phyloP scores from a whole-genome alignment of 192 early-diverging fungal species.

The Radiomyces spectabilis region DNA sequence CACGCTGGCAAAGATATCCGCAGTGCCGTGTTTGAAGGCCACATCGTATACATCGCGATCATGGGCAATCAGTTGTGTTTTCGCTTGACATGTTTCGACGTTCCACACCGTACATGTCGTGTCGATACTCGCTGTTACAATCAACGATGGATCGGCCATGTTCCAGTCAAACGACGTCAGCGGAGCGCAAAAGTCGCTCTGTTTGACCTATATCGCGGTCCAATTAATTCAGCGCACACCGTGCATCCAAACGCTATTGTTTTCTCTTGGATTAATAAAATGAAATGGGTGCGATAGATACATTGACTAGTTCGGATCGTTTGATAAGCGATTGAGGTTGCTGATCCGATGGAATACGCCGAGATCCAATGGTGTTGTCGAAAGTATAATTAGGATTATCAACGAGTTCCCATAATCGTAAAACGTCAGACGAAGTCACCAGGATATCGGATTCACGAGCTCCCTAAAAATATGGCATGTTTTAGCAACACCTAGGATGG shows the following conservation, averaged over 20 bases:
- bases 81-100: conserved; percentile 86
- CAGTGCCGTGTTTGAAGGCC: conserved; percentile 72
- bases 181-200: conserved; percentile 76
- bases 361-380: conserved; percentile 28
- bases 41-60: conserved; percentile 98
- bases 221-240: too few relatives aligned
- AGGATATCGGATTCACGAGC: conserved; percentile 59
- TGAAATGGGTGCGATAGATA: too few relatives aligned
- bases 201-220: conserved; percentile 37
- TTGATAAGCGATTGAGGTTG: conserved; percentile 29
- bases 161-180: conserved; percentile 98
- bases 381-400: conserved; percentile 39
- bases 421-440: conserved; percentile 81
- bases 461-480: background rate
- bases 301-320: conserved; percentile 52
- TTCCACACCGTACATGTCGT: conserved; percentile 99
- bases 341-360: conserved; percentile 6
- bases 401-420: conserved; percentile 83
- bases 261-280: too few relatives aligned
- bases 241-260: too few relatives aligned
- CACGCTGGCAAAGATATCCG: conserved; percentile 88
- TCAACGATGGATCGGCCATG: conserved; percentile 66
- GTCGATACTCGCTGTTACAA: conserved; percentile 90
- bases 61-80: conserved; percentile 97
- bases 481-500: background rate